Conservation (phyloP, 371 early-diverging fungal genomes). For the Syncephalastrum sp. region DNA sequence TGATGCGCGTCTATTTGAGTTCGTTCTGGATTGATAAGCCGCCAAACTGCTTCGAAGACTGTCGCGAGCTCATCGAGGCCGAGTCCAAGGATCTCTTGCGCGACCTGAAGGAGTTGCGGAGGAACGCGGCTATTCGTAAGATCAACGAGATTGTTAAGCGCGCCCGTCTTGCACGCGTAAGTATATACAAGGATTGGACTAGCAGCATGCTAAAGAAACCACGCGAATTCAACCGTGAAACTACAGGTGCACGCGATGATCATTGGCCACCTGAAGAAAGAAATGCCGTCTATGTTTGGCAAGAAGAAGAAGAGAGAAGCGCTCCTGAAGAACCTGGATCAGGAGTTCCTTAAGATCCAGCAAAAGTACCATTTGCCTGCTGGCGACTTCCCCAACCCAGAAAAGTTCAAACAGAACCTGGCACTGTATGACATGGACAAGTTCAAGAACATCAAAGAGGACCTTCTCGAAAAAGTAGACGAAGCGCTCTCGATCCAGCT, state of each 20-base stretch:
- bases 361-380: slow-evolving; percentile 66
- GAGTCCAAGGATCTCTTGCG: slow-evolving; percentile 78
- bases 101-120: slow-evolving; percentile 71
- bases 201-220: not conserved
- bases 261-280: slow-evolving; percentile 72
- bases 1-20: slow-evolving; percentile 81
- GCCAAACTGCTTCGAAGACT: slow-evolving; percentile 71
- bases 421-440: slow-evolving; percentile 74
- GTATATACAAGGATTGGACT: not conserved
- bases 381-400: slow-evolving; percentile 74
- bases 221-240: not conserved
- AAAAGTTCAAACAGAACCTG: slow-evolving; percentile 60
- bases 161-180: slow-evolving; percentile 69
- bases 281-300: slow-evolving; percentile 82
- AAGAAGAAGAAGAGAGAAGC: slow-evolving; percentile 75
- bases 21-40: slow-evolving; percentile 82
- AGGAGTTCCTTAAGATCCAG: slow-evolving; percentile 75
- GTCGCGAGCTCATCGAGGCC: slow-evolving; percentile 64
- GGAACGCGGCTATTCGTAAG: slow-evolving; percentile 80
- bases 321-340: slow-evolving; percentile 66
- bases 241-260: slow-evolving; percentile 75
- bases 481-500: slow-evolving; percentile 41
- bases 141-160: slow-evolving; percentile 91
- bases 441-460: slow-evolving; percentile 70
- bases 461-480: slow-evolving; percentile 57